Evolutionary conservation across 208 protist genomes (phyloP).

Genomic region (Acanthamoeba comandoni): DNA sequence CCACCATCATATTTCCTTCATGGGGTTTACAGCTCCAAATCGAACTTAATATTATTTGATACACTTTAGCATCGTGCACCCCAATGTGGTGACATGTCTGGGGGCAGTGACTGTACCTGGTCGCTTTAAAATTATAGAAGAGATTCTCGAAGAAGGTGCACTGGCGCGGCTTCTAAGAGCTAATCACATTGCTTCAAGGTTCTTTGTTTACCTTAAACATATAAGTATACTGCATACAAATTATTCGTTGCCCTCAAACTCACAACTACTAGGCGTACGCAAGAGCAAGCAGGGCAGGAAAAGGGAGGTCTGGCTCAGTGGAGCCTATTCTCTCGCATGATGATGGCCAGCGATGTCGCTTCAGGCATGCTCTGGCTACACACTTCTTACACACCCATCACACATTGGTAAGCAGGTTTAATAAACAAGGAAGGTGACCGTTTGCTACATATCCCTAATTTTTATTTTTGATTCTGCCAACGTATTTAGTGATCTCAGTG

Average conservation of each 20-base stretch:
- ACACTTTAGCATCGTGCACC: constrained; percentile 28
- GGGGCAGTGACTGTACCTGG: constrained; percentile 13
- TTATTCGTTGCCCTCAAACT: background rate
- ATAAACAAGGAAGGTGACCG: background rate
- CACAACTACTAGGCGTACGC: no score
- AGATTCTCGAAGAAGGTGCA: constrained; percentile 43
- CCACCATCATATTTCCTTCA: background rate
- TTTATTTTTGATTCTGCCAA: background rate
- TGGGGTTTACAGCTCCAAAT: background rate
- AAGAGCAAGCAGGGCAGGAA: no score
- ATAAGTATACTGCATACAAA: background rate
- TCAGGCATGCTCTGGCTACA: constrained; percentile 51
- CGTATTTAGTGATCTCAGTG: constrained; percentile 5
- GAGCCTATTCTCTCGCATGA: constrained; percentile 48
- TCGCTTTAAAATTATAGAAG: constrained; percentile 56
- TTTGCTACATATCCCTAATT: background rate
- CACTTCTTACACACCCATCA: constrained; percentile 29
- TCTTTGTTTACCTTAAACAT: background rate
- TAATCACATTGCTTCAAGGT: background rate
- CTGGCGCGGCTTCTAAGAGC: constrained; percentile 18
- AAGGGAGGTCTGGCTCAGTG: background rate
- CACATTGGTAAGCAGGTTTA: constrained; percentile 20
- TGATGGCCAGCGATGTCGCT: constrained; percentile 45
- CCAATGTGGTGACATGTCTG: constrained; percentile 60
- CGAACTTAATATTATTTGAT: background rate